These are phyloP conservation scores for Dictyostelium intermedium DNA, from an alignment of 78 protist species.

Conservation along the genomic window DNA sequence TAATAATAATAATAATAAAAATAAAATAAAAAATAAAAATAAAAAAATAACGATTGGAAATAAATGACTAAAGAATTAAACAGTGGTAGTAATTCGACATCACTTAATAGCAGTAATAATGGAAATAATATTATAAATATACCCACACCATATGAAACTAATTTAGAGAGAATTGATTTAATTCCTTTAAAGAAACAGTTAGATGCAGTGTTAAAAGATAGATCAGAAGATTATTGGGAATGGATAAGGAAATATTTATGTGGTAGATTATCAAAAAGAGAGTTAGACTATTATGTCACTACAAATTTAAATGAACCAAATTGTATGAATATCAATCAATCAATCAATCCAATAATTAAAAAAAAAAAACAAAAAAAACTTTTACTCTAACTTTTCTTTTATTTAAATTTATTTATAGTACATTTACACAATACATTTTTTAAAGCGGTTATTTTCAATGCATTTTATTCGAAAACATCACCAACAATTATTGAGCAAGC, in stretches of 20 bases:
- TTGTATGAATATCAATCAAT: conserved; percentile 9
- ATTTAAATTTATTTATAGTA: neutral
- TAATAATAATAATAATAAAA: too few relatives aligned
- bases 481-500: conserved; percentile 5
- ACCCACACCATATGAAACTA: conserved; percentile 6
- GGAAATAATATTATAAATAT: conserved; percentile 3
- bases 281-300: conserved; percentile 37
- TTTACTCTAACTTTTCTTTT: neutral
- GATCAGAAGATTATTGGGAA: conserved; percentile 57
- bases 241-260: conserved; percentile 2
- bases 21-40: too few relatives aligned
- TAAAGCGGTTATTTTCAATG: conserved; percentile 41
- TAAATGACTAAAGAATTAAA: neutral
- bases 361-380: neutral
- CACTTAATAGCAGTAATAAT: neutral
- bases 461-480: conserved; percentile 60
- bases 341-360: neutral
- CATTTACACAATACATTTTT: conserved; percentile 51
- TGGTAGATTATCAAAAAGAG: conserved; percentile 55
- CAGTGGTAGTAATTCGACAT: neutral
- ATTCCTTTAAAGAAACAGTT: conserved; percentile 56
- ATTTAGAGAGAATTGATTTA: conserved; percentile 40
- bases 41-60: neutral
- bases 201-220: conserved; percentile 13
- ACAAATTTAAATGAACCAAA: conserved; percentile 22